Evolutionary conservation across 2,329 filamentous ascomycete genomes (phyloP).

Genomic region (Helotiales sp.): DNA sequence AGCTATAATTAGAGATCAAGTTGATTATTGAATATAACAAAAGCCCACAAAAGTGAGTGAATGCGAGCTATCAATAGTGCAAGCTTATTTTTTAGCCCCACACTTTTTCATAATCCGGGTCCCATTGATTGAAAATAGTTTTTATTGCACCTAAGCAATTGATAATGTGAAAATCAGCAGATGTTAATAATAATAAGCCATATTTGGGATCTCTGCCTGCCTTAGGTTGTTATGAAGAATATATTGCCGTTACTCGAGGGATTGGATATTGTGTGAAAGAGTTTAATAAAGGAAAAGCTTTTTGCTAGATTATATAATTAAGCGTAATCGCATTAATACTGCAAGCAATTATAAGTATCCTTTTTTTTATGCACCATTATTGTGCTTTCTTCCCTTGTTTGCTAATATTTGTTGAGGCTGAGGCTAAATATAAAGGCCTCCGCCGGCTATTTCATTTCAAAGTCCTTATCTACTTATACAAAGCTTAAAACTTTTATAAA

Average conservation of each 20-base stretch:
- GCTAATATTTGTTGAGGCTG: constrained; percentile 8
- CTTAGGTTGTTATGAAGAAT: constrained; percentile 12
- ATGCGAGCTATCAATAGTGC: no score
- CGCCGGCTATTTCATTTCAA: constrained; percentile 10
- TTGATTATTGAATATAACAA: no score
- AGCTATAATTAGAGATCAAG: no score
- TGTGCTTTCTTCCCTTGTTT: constrained; percentile 16
- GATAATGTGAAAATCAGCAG: no score
- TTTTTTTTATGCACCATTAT: constrained; percentile 11
- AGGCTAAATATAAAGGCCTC: constrained; percentile 22
- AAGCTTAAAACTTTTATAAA: constrained; percentile 12
- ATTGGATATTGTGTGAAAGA: not conserved
- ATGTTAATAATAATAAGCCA: no score
- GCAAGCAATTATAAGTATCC: constrained; percentile 14
- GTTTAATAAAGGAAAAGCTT: not conserved
- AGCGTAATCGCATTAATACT: not conserved
- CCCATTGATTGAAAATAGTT: no score
- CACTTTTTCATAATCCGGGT: no score
- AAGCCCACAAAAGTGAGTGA: no score
- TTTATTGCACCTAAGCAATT: no score
- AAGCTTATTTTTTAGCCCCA: no score
- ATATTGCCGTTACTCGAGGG: constrained; percentile 4
- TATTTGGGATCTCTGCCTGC: no score
- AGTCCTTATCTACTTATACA: constrained; percentile 10
- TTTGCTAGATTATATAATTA: constrained; percentile 16